A percentile compares a stretch with the other conserved stretches of the same genome.
Conservation (phyloP, 352 stramenopile species). For the Globisporangium spinosum region DNA sequence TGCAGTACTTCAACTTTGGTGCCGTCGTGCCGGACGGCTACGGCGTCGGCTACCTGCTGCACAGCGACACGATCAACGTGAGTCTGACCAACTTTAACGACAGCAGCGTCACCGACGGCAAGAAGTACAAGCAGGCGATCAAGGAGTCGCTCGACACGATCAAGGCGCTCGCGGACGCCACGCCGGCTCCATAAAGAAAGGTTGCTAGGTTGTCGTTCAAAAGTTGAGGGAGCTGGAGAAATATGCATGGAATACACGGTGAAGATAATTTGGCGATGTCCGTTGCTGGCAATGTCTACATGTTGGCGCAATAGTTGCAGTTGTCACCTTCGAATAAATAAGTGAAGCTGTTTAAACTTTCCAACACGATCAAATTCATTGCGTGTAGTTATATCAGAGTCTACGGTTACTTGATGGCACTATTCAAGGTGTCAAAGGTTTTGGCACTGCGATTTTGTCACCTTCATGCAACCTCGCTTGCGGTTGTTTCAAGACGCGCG, state of each 20-base stretch:
- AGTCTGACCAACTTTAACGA: constrained; percentile 87
- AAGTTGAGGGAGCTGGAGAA: background rate
- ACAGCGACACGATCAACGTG: constrained; percentile 80
- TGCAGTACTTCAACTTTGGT: constrained; percentile 90
- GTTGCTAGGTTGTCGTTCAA: background rate
- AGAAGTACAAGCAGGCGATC: constrained; percentile 67
- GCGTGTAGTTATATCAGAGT: background rate
- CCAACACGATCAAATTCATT: background rate
- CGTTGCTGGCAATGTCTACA: background rate
- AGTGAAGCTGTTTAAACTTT: background rate
- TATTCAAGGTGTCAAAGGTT: background rate
- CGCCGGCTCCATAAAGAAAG: constrained; percentile 17
- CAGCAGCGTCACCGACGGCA: constrained; percentile 57
- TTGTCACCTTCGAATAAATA: too few relatives aligned
- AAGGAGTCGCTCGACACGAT: constrained; percentile 73
- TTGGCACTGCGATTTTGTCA: background rate
- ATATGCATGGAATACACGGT: background rate
- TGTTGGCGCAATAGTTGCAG: too few relatives aligned
- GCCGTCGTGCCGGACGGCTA: constrained; percentile 87
- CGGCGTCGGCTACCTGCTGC: constrained; percentile 87
- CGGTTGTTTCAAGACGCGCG: constrained; percentile 15
- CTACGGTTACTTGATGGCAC: background rate
- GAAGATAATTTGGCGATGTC: background rate
- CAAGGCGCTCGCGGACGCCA: constrained; percentile 62
- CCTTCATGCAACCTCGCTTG: constrained; percentile 3